Percentiles rank a stretch among this genome's conserved stretches.
These are phyloP conservation scores for Dichomitus squalens DNA, from an alignment of 1,284 basidiomycete species.

Conservation along the genomic window DNA sequence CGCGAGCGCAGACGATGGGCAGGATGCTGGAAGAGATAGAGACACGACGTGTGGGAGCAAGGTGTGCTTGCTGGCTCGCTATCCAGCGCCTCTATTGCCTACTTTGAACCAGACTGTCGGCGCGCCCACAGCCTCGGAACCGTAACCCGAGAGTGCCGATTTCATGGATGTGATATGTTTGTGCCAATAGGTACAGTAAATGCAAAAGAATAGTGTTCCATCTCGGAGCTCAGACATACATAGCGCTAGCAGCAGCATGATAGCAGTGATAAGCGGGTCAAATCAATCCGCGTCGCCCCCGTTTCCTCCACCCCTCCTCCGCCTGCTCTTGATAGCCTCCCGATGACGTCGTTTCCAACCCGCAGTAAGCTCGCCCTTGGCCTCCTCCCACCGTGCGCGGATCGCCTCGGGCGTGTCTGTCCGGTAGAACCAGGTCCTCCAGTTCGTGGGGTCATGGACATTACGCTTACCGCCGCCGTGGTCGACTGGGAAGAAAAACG, in stretches of 20 bases:
- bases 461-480: slow-evolving; percentile 34
- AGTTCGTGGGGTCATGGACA: slow-evolving; percentile 43
- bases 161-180: not conserved
- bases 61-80: not conserved
- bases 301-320: slow-evolving; percentile 46
- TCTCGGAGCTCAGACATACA: not conserved
- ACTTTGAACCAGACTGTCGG: not conserved
- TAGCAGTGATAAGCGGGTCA: not conserved
- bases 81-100: not conserved
- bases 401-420: slow-evolving; percentile 65
- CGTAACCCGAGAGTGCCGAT: not conserved
- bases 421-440: slow-evolving; percentile 48
- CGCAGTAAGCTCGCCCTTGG: slow-evolving; percentile 69
- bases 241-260: not conserved
- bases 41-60: not conserved
- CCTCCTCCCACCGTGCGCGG: slow-evolving; percentile 69
- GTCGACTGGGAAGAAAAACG: slow-evolving; percentile 63
- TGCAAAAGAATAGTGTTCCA: not conserved
- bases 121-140: not conserved
- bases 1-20: not conserved
- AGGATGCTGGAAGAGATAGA: not conserved
- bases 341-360: slow-evolving; percentile 82
- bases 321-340: slow-evolving; percentile 70
- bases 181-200: not conserved
- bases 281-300: slow-evolving; percentile 24